Conservation (phyloP, 345 rosid species). For the Euphorbia peplus region DNA sequence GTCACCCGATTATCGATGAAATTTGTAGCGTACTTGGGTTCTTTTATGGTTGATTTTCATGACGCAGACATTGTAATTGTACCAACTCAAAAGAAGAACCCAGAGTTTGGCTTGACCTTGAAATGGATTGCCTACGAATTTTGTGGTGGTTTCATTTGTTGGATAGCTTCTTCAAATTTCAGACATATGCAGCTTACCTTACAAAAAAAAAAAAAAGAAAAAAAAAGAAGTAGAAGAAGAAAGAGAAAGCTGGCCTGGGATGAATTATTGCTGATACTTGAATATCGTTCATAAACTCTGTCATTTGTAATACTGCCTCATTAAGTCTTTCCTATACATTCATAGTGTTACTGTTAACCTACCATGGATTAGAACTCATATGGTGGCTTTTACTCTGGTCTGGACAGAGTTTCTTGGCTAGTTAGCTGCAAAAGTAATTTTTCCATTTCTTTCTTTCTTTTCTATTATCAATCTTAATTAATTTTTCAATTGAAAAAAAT, state of each 20-base stretch:
- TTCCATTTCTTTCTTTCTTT: neutral
- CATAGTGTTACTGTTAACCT: neutral
- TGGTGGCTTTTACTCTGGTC: neutral
- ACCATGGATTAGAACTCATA: neutral
- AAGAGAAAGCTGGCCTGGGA: neutral
- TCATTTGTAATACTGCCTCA: neutral
- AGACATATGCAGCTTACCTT: neutral
- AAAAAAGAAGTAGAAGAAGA: neutral
- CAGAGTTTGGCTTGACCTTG: conserved; percentile 1
- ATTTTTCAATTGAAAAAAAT: neutral
- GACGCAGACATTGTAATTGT: neutral
- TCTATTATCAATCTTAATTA: neutral
- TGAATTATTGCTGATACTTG: neutral
- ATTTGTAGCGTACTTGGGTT: neutral
- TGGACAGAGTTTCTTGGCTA: neutral
- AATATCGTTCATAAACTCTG: neutral
- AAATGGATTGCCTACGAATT: neutral
- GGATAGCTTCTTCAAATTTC: neutral
- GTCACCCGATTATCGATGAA: neutral
- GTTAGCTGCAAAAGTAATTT: neutral
- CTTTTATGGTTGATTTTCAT: neutral
- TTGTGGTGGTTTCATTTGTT: neutral
- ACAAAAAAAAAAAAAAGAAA: neutral
- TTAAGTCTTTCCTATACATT: neutral
- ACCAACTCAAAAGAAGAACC: neutral